phyloP scores from a whole-genome alignment of 2,329 filamentous ascomycete species.

The Chaetomiaceae sp. region DNA sequence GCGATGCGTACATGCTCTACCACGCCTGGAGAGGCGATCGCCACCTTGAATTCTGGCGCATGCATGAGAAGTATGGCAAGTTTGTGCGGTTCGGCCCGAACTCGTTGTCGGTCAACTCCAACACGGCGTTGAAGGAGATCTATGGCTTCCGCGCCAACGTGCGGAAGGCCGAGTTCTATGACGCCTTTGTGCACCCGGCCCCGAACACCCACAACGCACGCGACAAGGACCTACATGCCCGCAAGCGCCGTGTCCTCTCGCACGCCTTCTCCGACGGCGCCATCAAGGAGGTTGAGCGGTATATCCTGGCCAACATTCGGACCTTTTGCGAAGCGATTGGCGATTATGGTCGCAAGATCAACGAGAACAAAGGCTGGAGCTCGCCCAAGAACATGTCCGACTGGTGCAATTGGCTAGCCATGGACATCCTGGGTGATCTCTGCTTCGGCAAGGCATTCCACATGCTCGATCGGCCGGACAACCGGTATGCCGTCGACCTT shows the following conservation, averaged over 20 bases:
- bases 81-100: constrained; percentile 74
- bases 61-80: constrained; percentile 67
- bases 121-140: constrained; percentile 61
- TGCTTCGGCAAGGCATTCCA: constrained; percentile 60
- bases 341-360: constrained; percentile 32
- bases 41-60: constrained; percentile 66
- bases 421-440: constrained; percentile 59
- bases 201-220: constrained; percentile 71
- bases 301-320: constrained; percentile 62
- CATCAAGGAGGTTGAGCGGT: constrained; percentile 63
- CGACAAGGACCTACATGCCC: constrained; percentile 63
- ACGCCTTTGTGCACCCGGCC: constrained; percentile 65
- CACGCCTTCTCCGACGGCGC: constrained; percentile 66
- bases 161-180: constrained; percentile 67
- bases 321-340: constrained; percentile 60
- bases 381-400: constrained; percentile 57
- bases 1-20: constrained; percentile 64
- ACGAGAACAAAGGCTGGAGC: constrained; percentile 54
- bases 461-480: constrained; percentile 56
- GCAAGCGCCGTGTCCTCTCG: constrained; percentile 67
- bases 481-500: constrained; percentile 62
- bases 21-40: constrained; percentile 71
- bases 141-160: constrained; percentile 62
- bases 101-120: constrained; percentile 71
- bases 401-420: constrained; percentile 59